phyloP scores from a whole-genome alignment of 2,329 filamentous ascomycete species.

The Fusarium heterosporum region DNA sequence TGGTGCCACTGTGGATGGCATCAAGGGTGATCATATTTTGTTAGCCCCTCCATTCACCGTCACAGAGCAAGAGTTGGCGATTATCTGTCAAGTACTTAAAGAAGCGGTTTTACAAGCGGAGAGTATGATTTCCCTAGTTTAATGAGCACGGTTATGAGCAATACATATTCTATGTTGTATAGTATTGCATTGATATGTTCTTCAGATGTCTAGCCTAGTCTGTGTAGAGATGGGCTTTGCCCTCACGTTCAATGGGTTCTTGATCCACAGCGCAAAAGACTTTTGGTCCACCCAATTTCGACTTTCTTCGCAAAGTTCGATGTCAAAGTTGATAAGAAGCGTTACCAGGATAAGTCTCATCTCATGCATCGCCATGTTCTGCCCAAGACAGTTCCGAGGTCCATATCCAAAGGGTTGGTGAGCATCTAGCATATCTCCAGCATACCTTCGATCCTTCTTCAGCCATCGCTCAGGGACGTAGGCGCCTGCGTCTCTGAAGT shows the following conservation, averaged over 20 bases:
- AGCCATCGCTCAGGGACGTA: conserved; percentile 13
- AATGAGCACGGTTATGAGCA: too few relatives aligned
- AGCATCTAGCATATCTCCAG: conserved; percentile 4
- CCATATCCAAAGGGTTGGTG: conserved; percentile 16
- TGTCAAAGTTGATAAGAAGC: conserved; percentile 10
- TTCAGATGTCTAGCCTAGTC: not conserved
- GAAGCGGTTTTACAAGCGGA: conserved; percentile 32
- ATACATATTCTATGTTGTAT: too few relatives aligned
- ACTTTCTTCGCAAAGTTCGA: conserved; percentile 10
- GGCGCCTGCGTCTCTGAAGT: conserved; percentile 2
- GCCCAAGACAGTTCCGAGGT: conserved; percentile 4
- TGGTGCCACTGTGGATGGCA: conserved; percentile 69
- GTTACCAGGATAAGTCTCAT: conserved; percentile 13
- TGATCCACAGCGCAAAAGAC: conserved; percentile 8
- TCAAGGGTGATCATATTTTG: conserved; percentile 75
- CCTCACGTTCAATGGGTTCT: conserved; percentile 9
- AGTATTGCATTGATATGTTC: too few relatives aligned
- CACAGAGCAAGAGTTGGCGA: conserved; percentile 50
- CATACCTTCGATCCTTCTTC: conserved; percentile 9
- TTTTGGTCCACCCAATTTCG: conserved; percentile 13
- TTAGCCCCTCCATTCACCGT: conserved; percentile 74
- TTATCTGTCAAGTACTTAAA: conserved; percentile 22
- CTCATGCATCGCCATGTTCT: conserved; percentile 30
- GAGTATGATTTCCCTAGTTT: not conserved
- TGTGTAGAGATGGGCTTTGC: conserved; percentile 2